These are phyloP conservation scores for Pseudoscleropodium purum DNA, from an alignment of 225 moss, liverwort and hornwort genomes.

Conservation along the genomic window DNA sequence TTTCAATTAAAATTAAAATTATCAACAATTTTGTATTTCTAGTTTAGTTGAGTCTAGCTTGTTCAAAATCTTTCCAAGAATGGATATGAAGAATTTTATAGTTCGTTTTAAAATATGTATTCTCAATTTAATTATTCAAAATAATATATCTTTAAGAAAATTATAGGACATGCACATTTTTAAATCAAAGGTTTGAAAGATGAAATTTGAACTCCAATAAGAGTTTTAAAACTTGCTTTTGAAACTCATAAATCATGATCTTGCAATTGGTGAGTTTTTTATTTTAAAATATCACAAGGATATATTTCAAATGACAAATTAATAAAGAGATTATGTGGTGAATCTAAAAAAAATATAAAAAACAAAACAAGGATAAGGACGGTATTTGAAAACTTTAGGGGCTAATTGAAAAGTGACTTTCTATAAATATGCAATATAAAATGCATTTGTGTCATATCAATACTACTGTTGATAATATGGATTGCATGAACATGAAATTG, in stretches of 20 bases:
- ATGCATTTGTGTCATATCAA: background rate
- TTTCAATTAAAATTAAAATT: background rate
- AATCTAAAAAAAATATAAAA: no score
- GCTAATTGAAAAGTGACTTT: background rate
- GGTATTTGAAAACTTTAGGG: no score
- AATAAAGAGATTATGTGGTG: no score
- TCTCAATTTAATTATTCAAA: background rate
- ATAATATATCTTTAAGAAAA: background rate
- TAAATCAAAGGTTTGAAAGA: background rate
- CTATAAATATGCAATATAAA: background rate
- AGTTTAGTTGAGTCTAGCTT: background rate
- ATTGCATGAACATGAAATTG: background rate
- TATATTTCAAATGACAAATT: no score
- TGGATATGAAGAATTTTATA: background rate
- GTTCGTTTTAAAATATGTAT: background rate
- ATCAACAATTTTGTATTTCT: accelerated
- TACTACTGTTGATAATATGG: background rate
- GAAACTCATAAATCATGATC: background rate
- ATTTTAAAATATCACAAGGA: background rate
- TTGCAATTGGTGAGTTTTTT: background rate
- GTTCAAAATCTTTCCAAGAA: background rate
- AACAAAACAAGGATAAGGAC: no score
- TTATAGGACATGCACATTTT: background rate
- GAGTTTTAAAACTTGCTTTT: background rate
- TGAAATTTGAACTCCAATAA: background rate